Evolutionary conservation across 2,329 filamentous ascomycete species (phyloP).

Genomic region (Acrocalymma vagum): DNA sequence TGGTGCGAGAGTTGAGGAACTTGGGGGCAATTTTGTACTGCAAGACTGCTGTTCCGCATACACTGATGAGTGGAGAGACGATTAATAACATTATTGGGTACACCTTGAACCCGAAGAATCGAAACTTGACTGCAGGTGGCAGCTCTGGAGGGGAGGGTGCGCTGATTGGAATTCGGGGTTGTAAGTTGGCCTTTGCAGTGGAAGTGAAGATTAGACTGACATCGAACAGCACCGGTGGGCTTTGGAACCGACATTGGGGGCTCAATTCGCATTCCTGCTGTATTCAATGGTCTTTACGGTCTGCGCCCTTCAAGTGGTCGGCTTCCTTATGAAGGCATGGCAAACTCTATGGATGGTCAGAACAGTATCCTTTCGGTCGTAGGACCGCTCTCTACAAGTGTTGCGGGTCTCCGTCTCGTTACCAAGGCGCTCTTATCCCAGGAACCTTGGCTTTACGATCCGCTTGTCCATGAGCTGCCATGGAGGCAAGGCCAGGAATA

Average conservation of each 20-base stretch:
- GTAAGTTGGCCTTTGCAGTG: slow-evolving; percentile 25
- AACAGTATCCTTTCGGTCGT: slow-evolving; percentile 69
- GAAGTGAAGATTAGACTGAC: too few relatives aligned
- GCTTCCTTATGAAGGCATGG: slow-evolving; percentile 55
- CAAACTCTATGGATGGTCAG: slow-evolving; percentile 72
- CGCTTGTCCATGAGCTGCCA: slow-evolving; percentile 70
- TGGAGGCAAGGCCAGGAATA: slow-evolving; percentile 62
- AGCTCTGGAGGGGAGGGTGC: slow-evolving; percentile 70
- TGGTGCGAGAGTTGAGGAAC: slow-evolving; percentile 63
- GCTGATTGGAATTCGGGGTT: slow-evolving; percentile 63
- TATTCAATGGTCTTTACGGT: slow-evolving; percentile 67
- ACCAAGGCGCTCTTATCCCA: slow-evolving; percentile 65
- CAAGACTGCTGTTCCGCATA: slow-evolving; percentile 67
- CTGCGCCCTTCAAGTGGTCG: slow-evolving; percentile 61
- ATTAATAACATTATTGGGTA: slow-evolving; percentile 69
- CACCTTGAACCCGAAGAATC: slow-evolving; percentile 66
- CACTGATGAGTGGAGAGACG: slow-evolving; percentile 67
- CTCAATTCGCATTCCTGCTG: slow-evolving; percentile 65
- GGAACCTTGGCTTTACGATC: slow-evolving; percentile 73
- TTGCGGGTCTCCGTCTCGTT: slow-evolving; percentile 63
- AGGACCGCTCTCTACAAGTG: slow-evolving; percentile 68
- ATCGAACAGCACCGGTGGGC: slow-evolving; percentile 52
- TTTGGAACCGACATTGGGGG: slow-evolving; percentile 68
- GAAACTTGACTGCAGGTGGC: slow-evolving; percentile 62
- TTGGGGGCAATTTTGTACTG: slow-evolving; percentile 66